Evolutionary conservation across 345 rosid genomes (phyloP).

Genomic region (Euphorbia pulcherrima): DNA sequence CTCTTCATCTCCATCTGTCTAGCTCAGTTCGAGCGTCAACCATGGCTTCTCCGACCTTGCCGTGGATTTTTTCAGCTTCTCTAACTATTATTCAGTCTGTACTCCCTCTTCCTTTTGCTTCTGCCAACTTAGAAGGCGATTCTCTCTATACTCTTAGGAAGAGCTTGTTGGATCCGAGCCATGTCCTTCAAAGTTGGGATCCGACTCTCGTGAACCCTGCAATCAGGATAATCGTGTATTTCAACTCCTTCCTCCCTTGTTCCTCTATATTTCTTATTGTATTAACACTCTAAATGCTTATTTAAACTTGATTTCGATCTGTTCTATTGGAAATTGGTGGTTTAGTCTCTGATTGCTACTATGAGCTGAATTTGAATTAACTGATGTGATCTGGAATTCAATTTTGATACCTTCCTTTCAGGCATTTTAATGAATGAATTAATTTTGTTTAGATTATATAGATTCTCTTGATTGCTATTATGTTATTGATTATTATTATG

Average conservation of each 20-base stretch:
- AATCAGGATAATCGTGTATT: constrained; percentile 78
- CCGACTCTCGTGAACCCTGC: constrained; percentile 90
- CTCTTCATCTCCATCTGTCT: neutral
- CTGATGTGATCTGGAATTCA: too few species aligned
- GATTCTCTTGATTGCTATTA: too few species aligned
- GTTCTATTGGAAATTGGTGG: neutral
- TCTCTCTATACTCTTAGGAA: constrained; percentile 66
- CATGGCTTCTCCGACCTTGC: constrained; percentile 47
- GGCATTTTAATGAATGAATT: too few species aligned
- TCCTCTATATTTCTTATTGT: neutral
- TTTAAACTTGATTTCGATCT: neutral
- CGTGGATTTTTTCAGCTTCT: constrained; percentile 33
- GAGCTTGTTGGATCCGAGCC: constrained; percentile 74
- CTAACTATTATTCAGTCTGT: constrained; percentile 23
- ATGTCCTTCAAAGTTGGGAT: constrained; percentile 98
- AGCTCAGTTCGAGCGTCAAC: neutral
- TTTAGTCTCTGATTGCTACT: neutral
- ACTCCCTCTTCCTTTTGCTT: constrained; percentile 24
- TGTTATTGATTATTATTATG: too few species aligned
- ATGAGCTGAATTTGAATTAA: too few species aligned
- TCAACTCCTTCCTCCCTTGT: neutral
- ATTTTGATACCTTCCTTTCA: too few species aligned
- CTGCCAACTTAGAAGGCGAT: constrained; percentile 82
- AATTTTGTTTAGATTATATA: too few species aligned
- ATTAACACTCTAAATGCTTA: neutral